A percentile compares a stretch with the other conserved stretches of the same genome.
phyloP scores from a whole-genome alignment of 495 filamentous ascomycete genomes.

The Oleoguttula mirabilis region DNA sequence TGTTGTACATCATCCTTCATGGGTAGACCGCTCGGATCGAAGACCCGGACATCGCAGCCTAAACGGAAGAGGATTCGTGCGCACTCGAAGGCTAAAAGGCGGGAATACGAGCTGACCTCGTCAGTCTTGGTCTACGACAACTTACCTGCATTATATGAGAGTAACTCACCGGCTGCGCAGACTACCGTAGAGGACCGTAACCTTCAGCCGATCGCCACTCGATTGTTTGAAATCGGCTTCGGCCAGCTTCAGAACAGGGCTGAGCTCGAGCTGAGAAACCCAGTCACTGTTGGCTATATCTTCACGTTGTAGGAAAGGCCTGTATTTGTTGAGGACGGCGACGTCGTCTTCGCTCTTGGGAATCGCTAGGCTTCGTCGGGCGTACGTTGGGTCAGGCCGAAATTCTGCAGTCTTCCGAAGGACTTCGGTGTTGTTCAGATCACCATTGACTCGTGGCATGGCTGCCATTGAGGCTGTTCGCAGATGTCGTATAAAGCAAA shows the following conservation, averaged over 20 bases:
- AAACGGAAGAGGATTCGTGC: conserved; percentile 52
- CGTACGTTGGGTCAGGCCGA: conserved; percentile 21
- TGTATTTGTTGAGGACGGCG: conserved; percentile 40
- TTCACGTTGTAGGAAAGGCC: conserved; percentile 43
- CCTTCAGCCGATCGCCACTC: conserved; percentile 39
- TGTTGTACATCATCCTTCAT: conserved; percentile 51
- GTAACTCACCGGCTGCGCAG: too few species aligned
- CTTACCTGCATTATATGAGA: too few species aligned
- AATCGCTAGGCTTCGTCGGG: conserved; percentile 33
- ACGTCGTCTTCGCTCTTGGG: conserved; percentile 36
- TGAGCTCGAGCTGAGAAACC: conserved; percentile 45
- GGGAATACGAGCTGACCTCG: conserved; percentile 47
- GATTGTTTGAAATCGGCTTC: conserved; percentile 33
- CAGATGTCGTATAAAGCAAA: too few species aligned
- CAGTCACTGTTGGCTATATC: conserved; percentile 36
- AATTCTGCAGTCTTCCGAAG: conserved; percentile 17
- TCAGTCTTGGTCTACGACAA: too few species aligned
- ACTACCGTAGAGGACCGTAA: conserved; percentile 55
- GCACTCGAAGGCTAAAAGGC: conserved; percentile 49
- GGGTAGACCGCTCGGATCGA: conserved; percentile 48
- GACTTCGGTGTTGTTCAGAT: conserved; percentile 34
- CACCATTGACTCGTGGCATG: conserved; percentile 19
- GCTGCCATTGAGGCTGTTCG: background rate
- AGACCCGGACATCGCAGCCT: conserved; percentile 57
- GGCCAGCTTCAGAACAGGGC: conserved; percentile 42